Conservation (phyloP, 2,329 filamentous ascomycete species). For the Intubia oerlemansii region DNA sequence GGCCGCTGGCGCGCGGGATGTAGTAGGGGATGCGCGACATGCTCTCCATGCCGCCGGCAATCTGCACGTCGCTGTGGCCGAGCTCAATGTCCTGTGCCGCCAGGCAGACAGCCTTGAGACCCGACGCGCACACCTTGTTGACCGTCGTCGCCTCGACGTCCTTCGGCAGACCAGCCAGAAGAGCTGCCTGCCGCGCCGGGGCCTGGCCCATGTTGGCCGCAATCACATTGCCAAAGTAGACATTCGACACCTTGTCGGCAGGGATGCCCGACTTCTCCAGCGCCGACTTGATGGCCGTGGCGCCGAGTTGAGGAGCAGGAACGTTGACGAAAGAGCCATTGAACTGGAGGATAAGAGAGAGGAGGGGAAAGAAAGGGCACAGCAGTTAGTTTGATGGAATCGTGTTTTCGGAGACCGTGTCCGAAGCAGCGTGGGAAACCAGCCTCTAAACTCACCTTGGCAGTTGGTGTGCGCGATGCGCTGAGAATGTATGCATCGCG, state of each 20-base stretch:
- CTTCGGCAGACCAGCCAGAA: constrained; percentile 71
- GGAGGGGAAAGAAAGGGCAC: no score
- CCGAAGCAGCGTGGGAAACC: neutral
- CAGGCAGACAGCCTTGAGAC: constrained; percentile 75
- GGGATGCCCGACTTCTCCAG: constrained; percentile 73
- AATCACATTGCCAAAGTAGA: constrained; percentile 96
- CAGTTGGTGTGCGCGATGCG: constrained; percentile 72
- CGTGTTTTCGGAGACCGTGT: no score
- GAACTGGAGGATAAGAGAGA: constrained; percentile 43
- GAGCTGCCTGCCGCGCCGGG: constrained; percentile 72
- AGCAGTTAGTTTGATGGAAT: neutral
- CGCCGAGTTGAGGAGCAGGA: constrained; percentile 70
- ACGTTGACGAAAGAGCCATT: constrained; percentile 78
- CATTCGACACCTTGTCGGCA: constrained; percentile 60
- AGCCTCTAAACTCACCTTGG: constrained; percentile 37
- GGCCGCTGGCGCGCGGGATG: constrained; percentile 55
- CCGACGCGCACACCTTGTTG: constrained; percentile 96
- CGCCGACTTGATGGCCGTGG: constrained; percentile 79
- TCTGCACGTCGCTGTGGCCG: constrained; percentile 66
- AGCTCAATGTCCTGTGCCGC: constrained; percentile 91
- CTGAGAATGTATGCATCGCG: constrained; percentile 89
- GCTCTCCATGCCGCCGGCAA: constrained; percentile 95
- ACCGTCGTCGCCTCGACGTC: constrained; percentile 75
- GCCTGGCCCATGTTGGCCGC: constrained; percentile 70
- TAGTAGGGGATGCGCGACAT: constrained; percentile 94